phyloP scores from a whole-genome alignment of 345 rosid species.

The Syzygium jambos region DNA sequence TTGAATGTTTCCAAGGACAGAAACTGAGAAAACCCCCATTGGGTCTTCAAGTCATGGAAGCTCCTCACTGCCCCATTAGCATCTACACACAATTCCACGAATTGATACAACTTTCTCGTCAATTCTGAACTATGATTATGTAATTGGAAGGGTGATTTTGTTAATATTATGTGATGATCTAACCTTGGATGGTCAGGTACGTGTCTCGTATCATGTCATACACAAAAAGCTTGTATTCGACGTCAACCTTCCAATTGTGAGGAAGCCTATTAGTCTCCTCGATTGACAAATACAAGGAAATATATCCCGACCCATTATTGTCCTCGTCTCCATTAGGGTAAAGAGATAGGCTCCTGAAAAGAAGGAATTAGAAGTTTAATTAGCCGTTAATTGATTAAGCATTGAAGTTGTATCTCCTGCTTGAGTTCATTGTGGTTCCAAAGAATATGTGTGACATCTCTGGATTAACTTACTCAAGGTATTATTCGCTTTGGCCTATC shows the following conservation, averaged over 20 bases:
- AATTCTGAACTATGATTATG: neutral
- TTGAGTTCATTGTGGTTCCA: too few relatives aligned
- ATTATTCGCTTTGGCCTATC: too few relatives aligned
- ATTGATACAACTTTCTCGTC: neutral
- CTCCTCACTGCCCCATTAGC: neutral
- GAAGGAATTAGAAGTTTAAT: neutral
- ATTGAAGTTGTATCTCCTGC: too few relatives aligned
- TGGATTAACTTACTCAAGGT: too few relatives aligned
- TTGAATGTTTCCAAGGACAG: neutral
- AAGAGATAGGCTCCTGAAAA: neutral
- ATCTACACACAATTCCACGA: neutral
- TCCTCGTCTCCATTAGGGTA: conserved; percentile 8
- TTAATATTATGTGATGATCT: neutral
- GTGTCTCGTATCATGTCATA: neutral
- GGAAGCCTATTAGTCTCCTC: neutral
- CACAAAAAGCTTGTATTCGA: neutral
- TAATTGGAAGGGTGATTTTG: neutral
- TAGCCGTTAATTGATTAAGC: too few relatives aligned
- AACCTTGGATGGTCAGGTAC: neutral
- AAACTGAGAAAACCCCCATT: conserved; percentile 4
- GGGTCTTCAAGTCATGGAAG: neutral
- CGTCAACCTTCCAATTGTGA: neutral
- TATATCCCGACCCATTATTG: neutral
- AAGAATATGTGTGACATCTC: too few relatives aligned
- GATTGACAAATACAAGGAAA: neutral